A percentile compares a stretch with the other conserved stretches of the same genome.
Evolutionary conservation across 306 rosid genomes (phyloP).

Genomic region (Inga oerstediana): DNA sequence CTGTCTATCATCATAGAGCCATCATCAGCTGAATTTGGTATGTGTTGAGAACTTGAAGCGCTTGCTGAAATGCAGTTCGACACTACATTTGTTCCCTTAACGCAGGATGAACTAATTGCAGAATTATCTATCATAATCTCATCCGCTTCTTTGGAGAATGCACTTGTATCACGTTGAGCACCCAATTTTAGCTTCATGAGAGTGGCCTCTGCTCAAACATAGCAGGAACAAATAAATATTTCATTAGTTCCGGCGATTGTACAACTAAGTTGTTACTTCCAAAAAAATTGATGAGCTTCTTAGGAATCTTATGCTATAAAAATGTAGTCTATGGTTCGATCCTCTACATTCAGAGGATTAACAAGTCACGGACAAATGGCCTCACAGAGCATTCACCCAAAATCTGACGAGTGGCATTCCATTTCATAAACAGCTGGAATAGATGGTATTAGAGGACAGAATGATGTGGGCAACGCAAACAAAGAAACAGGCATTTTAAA

Average conservation of each 20-base stretch:
- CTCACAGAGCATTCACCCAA: not conserved
- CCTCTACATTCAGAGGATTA: not conserved
- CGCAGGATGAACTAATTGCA: slow-evolving; percentile 39
- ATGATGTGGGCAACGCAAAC: not conserved
- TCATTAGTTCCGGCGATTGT: not conserved
- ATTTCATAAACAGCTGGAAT: not conserved
- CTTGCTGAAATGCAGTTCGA: slow-evolving; percentile 23
- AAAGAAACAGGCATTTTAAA: slow-evolving; percentile 7
- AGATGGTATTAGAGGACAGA: not conserved
- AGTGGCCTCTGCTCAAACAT: slow-evolving; percentile 69
- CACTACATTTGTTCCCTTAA: slow-evolving; percentile 40
- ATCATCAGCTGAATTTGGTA: slow-evolving; percentile 14
- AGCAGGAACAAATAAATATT: not conserved
- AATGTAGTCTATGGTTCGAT: not conserved
- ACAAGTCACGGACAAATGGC: not conserved
- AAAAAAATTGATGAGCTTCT: not conserved
- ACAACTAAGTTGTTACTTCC: not conserved
- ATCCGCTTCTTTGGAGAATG: slow-evolving; percentile 28
- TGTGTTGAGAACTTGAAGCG: slow-evolving; percentile 32
- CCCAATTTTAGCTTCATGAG: slow-evolving; percentile 82
- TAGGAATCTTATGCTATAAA: not conserved
- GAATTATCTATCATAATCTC: slow-evolving; percentile 34
- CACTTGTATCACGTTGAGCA: slow-evolving; percentile 49
- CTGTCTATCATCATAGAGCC: slow-evolving; percentile 45
- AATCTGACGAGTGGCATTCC: not conserved